Percentiles rank a stretch among this genome's conserved stretches.
These are phyloP conservation scores for Fagopyrum tataricum DNA, from an alignment of 148 eudicot genomes.

Conservation along the genomic window DNA sequence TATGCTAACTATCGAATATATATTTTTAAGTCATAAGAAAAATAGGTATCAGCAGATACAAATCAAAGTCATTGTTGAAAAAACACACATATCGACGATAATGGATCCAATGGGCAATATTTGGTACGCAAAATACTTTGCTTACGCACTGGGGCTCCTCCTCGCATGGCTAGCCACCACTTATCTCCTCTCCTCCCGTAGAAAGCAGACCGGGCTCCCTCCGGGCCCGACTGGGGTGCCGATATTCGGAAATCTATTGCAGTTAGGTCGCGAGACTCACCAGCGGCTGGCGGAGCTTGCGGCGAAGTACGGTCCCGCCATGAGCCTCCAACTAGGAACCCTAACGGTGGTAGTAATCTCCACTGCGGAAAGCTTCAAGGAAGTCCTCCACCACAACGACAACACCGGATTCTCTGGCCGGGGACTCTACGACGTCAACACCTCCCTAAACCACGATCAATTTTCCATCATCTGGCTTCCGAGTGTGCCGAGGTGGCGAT, in stretches of 20 bases:
- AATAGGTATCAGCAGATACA: too few species aligned
- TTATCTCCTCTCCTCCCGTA: too few species aligned
- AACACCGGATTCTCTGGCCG: slow-evolving; percentile 32
- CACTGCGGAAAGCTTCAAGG: slow-evolving; percentile 31
- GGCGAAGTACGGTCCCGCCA: slow-evolving; percentile 31
- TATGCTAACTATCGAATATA: too few species aligned
- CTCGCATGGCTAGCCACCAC: too few species aligned
- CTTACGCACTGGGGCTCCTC: too few species aligned
- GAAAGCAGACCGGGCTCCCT: slow-evolving; percentile 19
- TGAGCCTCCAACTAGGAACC: slow-evolving; percentile 35
- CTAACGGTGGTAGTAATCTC: slow-evolving; percentile 34
- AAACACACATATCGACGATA: too few species aligned
- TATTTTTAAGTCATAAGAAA: too few species aligned
- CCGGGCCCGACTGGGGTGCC: slow-evolving; percentile 46
- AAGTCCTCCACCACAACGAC: slow-evolving; percentile 48
- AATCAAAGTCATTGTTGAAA: too few species aligned
- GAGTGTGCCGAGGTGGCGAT: slow-evolving; percentile 23
- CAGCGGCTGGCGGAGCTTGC: slow-evolving; percentile 35
- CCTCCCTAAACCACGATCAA: slow-evolving; percentile 26
- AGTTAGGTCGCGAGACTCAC: slow-evolving; percentile 41
- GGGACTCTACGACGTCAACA: slow-evolving; percentile 21
- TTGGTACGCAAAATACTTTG: too few species aligned
- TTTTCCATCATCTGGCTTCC: slow-evolving; percentile 25
- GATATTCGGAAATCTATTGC: slow-evolving; percentile 42
- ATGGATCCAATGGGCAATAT: too few species aligned